Conservation (phyloP, 202 grass and related monocot species). For the Elaeis oleifera region DNA sequence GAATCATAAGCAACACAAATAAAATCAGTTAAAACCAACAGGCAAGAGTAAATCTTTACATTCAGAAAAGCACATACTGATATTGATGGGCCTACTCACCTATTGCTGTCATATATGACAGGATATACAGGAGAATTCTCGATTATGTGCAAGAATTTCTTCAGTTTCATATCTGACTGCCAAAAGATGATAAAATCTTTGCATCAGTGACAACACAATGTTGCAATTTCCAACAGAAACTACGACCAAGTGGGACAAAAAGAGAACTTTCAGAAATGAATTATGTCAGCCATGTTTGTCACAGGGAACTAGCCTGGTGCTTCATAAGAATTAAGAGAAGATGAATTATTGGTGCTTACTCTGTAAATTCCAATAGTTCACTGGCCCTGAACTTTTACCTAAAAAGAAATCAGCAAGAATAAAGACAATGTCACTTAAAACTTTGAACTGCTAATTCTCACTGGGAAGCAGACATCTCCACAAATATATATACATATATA, state of each 20-base stretch:
- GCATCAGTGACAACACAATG: slow-evolving; percentile 12
- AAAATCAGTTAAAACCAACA: not conserved
- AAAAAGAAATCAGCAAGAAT: slow-evolving; percentile 29
- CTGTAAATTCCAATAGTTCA: slow-evolving; percentile 79
- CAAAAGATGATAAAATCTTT: slow-evolving; percentile 15
- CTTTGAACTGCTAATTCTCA: not conserved
- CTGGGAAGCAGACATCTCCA: not conserved
- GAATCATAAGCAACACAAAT: not conserved
- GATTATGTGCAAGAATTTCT: slow-evolving; percentile 95
- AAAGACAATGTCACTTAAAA: slow-evolving; percentile 23
- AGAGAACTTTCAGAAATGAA: slow-evolving; percentile 2
- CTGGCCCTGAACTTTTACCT: slow-evolving; percentile 82
- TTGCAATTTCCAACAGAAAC: slow-evolving; percentile 4
- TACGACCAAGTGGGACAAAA: not conserved
- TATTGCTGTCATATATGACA: slow-evolving; percentile 91
- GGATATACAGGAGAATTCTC: slow-evolving; percentile 87
- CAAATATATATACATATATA: not conserved
- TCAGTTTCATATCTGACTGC: slow-evolving; percentile 88
- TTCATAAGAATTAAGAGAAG: too few relatives aligned
- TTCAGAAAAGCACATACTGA: slow-evolving; percentile 11
- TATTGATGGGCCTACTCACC: slow-evolving; percentile 29
- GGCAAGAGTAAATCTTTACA: not conserved
- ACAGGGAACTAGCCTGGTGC: too few relatives aligned
- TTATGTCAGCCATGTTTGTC: too few relatives aligned
- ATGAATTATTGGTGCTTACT: slow-evolving; percentile 35